These are phyloP conservation scores for Scedosporium apiospermum DNA, from an alignment of 2,329 filamentous ascomycete species.

Conservation along the genomic window DNA sequence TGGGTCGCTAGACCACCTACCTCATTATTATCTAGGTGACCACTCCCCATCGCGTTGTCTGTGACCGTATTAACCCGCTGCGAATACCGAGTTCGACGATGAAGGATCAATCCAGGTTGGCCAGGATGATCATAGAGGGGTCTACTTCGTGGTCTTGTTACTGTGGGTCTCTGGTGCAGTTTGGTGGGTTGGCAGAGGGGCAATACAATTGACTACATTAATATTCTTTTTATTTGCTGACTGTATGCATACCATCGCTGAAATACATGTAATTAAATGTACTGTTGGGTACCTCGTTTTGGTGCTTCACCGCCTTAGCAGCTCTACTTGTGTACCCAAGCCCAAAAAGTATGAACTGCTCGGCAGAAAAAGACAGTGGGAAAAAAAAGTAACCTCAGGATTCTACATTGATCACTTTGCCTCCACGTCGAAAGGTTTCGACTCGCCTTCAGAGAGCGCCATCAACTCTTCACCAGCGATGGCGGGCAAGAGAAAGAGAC, in stretches of 20 bases:
- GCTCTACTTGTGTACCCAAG: too few species aligned
- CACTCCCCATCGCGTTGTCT: background rate
- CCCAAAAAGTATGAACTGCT: background rate
- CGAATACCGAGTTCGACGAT: background rate
- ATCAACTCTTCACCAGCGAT: constrained; percentile 55
- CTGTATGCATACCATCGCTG: too few species aligned
- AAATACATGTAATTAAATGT: too few species aligned
- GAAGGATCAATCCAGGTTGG: background rate
- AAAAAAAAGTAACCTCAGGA: background rate
- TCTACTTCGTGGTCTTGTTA: background rate
- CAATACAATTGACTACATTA: too few species aligned
- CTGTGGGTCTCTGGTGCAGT: background rate
- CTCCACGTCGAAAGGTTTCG: too few species aligned
- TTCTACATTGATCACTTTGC: too few species aligned
- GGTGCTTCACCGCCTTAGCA: background rate
- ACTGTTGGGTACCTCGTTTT: too few species aligned
- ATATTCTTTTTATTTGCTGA: too few species aligned
- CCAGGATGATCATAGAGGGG: background rate
- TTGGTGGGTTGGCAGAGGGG: too few species aligned
- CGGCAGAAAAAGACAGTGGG: background rate
- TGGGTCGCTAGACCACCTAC: background rate
- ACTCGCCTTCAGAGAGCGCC: constrained; percentile 16
- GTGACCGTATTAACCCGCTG: background rate
- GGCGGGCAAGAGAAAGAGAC: constrained; percentile 2
- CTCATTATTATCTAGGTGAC: background rate